Conservation (phyloP, 202 grass and related monocot species). For the Alloteropsis angusta region DNA sequence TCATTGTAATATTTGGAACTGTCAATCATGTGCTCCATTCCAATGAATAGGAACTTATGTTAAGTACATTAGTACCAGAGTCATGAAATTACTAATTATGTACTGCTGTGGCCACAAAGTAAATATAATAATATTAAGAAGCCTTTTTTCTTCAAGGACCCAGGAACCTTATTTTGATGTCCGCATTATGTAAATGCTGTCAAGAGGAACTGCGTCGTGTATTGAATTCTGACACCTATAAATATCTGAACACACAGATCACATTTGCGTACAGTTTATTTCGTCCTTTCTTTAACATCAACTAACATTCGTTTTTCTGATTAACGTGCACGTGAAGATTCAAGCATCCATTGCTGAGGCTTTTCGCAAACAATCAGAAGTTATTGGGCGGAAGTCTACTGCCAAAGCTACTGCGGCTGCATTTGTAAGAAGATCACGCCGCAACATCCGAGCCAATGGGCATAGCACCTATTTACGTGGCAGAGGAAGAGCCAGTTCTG, state of each 20-base stretch:
- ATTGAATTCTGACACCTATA: neutral
- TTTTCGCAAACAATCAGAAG: constrained; percentile 58
- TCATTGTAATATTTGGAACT: neutral
- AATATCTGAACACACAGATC: neutral
- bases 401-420: constrained; percentile 37
- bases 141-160: neutral
- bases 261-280: neutral
- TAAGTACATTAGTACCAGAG: neutral
- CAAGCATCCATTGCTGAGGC: constrained; percentile 78
- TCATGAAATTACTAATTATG: neutral
- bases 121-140: neutral
- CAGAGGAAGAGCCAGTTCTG: constrained; percentile 28
- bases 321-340: constrained; percentile 37
- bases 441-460: constrained; percentile 31
- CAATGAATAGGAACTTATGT: neutral
- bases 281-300: neutral
- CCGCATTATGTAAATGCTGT: neutral
- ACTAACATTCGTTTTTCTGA: neutral
- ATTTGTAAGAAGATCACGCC: constrained; percentile 43
- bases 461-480: constrained; percentile 30
- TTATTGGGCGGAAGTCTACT: constrained; percentile 33
- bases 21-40: neutral
- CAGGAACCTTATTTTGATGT: neutral
- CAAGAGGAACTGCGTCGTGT: neutral
- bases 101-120: neutral